Evolutionary conservation across 2,329 filamentous ascomycete genomes (phyloP).

Genomic region (Pseudogymnoascus sp.): DNA sequence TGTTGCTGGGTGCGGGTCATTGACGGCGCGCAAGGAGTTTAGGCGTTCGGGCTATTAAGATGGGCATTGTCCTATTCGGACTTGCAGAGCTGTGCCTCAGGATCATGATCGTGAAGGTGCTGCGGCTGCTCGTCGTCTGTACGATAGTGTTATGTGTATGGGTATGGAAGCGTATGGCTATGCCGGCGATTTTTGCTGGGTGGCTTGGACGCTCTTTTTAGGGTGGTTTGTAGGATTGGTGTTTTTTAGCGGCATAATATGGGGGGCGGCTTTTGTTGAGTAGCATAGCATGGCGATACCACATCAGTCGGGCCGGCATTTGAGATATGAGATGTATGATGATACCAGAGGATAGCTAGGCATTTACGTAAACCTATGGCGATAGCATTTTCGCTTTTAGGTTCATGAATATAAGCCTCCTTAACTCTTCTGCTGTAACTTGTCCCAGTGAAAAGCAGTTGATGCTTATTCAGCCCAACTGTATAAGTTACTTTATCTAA

Average conservation of each 20-base stretch:
- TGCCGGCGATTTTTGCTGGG: conserved; percentile 1
- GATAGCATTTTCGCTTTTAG: not conserved
- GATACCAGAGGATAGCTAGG: not conserved
- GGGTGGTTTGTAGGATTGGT: not conserved
- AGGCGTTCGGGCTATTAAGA: conserved; percentile 10
- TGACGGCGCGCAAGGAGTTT: conserved; percentile 18
- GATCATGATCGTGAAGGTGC: conserved; percentile 7
- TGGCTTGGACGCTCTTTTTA: conserved; percentile 1
- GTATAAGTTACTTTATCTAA: not conserved
- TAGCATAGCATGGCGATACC: conserved; percentile 1
- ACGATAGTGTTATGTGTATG: conserved; percentile 10
- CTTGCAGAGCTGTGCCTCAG: conserved; percentile 9
- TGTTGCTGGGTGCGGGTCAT: conserved; percentile 36
- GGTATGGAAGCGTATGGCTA: conserved; percentile 9
- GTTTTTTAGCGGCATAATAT: conserved; percentile 1
- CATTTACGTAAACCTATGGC: not conserved
- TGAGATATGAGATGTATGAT: conserved; percentile 2
- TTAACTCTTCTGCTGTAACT: not conserved
- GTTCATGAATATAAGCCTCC: not conserved
- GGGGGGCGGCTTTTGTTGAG: not conserved
- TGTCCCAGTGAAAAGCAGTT: not conserved
- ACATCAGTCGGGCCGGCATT: not conserved
- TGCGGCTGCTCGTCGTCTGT: conserved; percentile 1
- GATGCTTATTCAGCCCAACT: not conserved
- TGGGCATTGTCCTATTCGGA: conserved; percentile 8